These are phyloP conservation scores for Rosa hybrid DNA, from an alignment of 331 rosid genomes.

Conservation along the genomic window DNA sequence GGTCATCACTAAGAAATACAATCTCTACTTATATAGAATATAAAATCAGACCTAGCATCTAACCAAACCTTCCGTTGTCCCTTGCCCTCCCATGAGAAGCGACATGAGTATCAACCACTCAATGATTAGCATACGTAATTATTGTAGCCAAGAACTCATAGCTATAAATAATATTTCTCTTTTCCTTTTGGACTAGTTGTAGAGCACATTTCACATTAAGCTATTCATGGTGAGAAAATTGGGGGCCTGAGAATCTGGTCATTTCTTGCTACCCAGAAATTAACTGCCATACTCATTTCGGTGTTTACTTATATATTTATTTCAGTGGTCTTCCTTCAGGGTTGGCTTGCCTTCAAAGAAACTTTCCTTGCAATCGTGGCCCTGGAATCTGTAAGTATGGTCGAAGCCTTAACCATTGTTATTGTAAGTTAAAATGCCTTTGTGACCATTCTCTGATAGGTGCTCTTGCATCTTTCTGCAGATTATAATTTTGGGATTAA, in stretches of 20 bases:
- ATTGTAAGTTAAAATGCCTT: neutral
- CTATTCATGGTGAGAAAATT: neutral
- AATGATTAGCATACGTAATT: neutral
- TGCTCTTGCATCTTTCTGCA: conserved; percentile 26
- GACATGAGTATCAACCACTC: neutral
- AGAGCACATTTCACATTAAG: neutral
- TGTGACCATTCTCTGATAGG: conserved; percentile 2
- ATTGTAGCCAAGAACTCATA: neutral
- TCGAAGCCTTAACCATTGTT: neutral
- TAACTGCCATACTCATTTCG: neutral
- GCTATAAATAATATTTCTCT: neutral
- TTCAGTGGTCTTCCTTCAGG: conserved; percentile 60
- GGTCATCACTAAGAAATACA: neutral
- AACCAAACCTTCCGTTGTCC: neutral
- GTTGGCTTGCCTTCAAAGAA: conserved; percentile 61
- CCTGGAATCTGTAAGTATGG: conserved; percentile 49
- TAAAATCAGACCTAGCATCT: neutral
- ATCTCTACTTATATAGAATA: neutral
- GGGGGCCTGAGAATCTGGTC: neutral
- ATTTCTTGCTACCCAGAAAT: neutral
- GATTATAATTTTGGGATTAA: conserved; percentile 68
- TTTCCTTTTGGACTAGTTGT: neutral
- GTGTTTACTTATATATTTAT: neutral
- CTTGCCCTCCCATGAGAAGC: neutral
- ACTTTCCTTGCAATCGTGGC: conserved; percentile 62